phyloP scores from a whole-genome alignment of 202 grass and related monocot genomes.

The Setaria viridis region DNA sequence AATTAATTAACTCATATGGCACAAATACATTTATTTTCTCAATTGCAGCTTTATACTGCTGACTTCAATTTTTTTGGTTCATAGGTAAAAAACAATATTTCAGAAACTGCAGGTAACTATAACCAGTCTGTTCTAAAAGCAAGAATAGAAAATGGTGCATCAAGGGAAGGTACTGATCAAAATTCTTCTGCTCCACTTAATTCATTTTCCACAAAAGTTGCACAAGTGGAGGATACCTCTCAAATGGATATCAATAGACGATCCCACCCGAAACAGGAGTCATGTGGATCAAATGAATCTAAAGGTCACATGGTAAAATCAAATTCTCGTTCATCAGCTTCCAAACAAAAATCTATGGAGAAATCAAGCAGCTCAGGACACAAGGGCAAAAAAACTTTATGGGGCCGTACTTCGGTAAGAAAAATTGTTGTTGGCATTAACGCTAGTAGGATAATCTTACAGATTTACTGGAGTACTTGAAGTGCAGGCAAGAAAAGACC shows the following conservation, averaged over 20 bases:
- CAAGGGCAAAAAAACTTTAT: conserved; percentile 67
- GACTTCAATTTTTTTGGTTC: conserved; percentile 38
- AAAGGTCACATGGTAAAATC: conserved; percentile 52
- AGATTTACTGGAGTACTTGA: conserved; percentile 36
- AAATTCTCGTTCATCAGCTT: conserved; percentile 52
- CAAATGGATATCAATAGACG: conserved; percentile 20
- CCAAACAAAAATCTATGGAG: conserved; percentile 57
- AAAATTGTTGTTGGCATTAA: conserved; percentile 36
- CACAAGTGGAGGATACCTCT: conserved; percentile 34
- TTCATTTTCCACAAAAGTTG: conserved; percentile 8
- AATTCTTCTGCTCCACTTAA: conserved; percentile 36
- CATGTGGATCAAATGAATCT: conserved; percentile 50
- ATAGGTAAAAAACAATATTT: conserved; percentile 19
- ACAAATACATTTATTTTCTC: conserved; percentile 37
- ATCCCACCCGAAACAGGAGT: conserved; percentile 31
- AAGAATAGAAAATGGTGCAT: conserved; percentile 45
- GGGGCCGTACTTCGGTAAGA: conserved; percentile 95
- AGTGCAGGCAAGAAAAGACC: conserved; percentile 95
- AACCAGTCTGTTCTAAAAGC: conserved; percentile 41
- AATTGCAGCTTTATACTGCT: conserved; percentile 19
- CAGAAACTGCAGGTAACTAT: conserved; percentile 42
- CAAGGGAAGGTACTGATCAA: conserved; percentile 45
- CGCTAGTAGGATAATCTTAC: conserved; percentile 43
- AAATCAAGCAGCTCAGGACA: conserved; percentile 55
- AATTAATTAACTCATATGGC: not conserved